Percentiles rank a stretch among this genome's conserved stretches.
These are phyloP conservation scores for Rhodomyrtus psidioides DNA, from an alignment of 441 rosid genomes.

Conservation along the genomic window DNA sequence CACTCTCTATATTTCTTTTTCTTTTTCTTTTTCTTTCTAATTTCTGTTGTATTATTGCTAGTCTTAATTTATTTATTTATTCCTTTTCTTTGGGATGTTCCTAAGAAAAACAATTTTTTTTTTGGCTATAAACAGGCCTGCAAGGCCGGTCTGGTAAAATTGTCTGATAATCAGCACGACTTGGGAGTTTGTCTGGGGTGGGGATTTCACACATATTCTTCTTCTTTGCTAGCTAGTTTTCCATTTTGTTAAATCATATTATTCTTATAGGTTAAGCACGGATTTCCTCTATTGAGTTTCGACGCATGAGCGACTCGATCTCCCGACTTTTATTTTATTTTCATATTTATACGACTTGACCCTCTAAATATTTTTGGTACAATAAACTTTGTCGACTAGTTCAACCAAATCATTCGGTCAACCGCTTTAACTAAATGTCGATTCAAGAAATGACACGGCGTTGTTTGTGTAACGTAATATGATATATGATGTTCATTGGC, in stretches of 20 bases:
- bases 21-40: not conserved
- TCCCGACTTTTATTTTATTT: not conserved
- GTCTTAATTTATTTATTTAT: not conserved
- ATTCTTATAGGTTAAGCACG: not conserved
- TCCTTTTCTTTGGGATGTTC: not conserved
- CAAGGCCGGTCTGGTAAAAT: not conserved
- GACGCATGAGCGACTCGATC: fast-evolving
- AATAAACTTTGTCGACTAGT: not conserved
- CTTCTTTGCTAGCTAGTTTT: not conserved
- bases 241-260: not conserved
- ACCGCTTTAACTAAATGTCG: not conserved
- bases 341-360: not conserved
- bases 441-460: not conserved
- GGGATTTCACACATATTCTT: not conserved
- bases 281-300: not conserved
- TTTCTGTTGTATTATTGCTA: not conserved
- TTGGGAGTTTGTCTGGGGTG: not conserved
- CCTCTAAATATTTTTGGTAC: not conserved
- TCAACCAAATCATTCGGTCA: fast-evolving
- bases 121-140: not conserved
- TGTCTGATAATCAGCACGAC: not conserved
- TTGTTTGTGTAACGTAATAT: not conserved
- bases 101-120: not conserved
- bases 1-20: not conserved
- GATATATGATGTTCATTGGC: not conserved